Percentiles rank a stretch among this genome's conserved stretches.
Conservation (phyloP, 2,329 filamentous ascomycete genomes). For the Talaromyces islandicus region DNA sequence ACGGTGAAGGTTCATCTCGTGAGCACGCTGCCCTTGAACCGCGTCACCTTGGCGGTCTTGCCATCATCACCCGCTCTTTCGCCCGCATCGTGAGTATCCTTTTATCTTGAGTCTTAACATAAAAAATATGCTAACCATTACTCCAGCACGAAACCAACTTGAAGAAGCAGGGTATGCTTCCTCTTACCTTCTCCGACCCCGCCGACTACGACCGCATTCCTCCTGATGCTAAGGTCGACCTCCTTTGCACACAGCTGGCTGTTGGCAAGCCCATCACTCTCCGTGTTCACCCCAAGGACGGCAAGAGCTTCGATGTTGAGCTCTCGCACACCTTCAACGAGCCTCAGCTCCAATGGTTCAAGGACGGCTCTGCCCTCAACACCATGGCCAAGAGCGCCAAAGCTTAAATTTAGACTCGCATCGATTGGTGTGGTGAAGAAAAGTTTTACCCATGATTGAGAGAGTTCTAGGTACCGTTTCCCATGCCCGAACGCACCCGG, state of each 20-base stretch:
- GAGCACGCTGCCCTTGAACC: slow-evolving; percentile 98
- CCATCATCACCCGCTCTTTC: slow-evolving; percentile 92
- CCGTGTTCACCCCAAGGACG: slow-evolving; percentile 84
- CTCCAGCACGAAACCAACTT: slow-evolving; percentile 91
- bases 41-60: slow-evolving; percentile 91
- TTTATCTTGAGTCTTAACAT: neutral
- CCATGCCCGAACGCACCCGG: neutral
- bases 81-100: slow-evolving; percentile 69
- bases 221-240: slow-evolving; percentile 85
- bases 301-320: slow-evolving; percentile 71
- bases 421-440: neutral
- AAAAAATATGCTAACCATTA: slow-evolving; percentile 13
- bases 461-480: neutral
- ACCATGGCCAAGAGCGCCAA: slow-evolving; percentile 77
- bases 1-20: slow-evolving; percentile 94
- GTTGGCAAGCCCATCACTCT: slow-evolving; percentile 92
- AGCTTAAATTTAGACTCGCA: slow-evolving; percentile 20
- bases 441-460: neutral
- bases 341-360: slow-evolving; percentile 98
- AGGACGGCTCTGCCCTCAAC: slow-evolving; percentile 94
- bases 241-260: slow-evolving; percentile 80
- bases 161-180: slow-evolving; percentile 99
- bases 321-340: slow-evolving; percentile 97
- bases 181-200: slow-evolving; percentile 87
- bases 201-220: slow-evolving; percentile 97